A percentile compares a stretch with the other conserved stretches of the same genome.
Evolutionary conservation across 2,329 filamentous ascomycete species (phyloP).

Genomic region (Fusarium globosum): DNA sequence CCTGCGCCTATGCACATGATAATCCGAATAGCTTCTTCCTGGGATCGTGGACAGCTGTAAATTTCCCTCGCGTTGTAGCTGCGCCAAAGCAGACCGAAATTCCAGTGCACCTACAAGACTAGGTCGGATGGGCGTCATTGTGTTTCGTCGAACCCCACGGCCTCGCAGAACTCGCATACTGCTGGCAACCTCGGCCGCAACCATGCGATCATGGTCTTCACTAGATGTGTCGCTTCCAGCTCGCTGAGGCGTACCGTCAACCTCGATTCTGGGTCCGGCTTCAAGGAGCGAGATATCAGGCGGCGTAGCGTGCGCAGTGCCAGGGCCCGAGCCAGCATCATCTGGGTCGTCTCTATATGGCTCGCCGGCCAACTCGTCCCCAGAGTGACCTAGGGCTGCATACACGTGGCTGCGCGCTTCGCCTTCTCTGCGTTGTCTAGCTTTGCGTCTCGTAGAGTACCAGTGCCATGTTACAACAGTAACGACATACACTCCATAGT

Average conservation of each 20-base stretch:
- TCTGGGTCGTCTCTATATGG: slow-evolving; percentile 72
- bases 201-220: slow-evolving; percentile 69
- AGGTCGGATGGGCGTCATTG: slow-evolving; percentile 87
- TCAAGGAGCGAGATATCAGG: slow-evolving; percentile 59
- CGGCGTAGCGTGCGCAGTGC: slow-evolving; percentile 27
- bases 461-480: slow-evolving; percentile 95
- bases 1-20: slow-evolving; percentile 44
- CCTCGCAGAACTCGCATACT: slow-evolving; percentile 91
- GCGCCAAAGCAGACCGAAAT: slow-evolving; percentile 90
- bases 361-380: slow-evolving; percentile 65
- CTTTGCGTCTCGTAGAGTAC: slow-evolving; percentile 73
- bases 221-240: slow-evolving; percentile 62
- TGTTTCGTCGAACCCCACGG: slow-evolving; percentile 72
- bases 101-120: slow-evolving; percentile 94
- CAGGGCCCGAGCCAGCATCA: slow-evolving; percentile 40
- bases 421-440: slow-evolving; percentile 72
- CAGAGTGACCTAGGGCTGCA: slow-evolving; percentile 59
- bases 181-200: slow-evolving; percentile 85
- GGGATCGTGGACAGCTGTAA: slow-evolving; percentile 77
- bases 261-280: slow-evolving; percentile 59
- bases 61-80: slow-evolving; percentile 83
- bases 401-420: slow-evolving; percentile 81
- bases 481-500: slow-evolving; percentile 89
- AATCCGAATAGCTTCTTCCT: slow-evolving; percentile 64
- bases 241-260: slow-evolving; percentile 52